phyloP scores from a whole-genome alignment of 2,329 filamentous ascomycete species.

The Apiospora pterosperma region DNA sequence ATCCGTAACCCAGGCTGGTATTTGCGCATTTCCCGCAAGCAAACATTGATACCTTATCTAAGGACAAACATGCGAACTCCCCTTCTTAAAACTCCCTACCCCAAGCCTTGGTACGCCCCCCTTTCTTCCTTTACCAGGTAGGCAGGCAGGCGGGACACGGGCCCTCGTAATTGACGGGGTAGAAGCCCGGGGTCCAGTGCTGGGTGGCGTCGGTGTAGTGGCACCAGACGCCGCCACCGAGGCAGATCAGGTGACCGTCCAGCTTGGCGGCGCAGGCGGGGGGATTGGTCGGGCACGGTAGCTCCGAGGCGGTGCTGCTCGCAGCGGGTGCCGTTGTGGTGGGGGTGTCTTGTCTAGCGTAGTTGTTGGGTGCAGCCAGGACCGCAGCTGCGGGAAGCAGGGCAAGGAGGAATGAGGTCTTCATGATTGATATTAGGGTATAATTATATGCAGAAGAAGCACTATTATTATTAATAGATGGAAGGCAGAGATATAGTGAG shows the following conservation, averaged over 20 bases:
- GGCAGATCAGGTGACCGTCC: slow-evolving; percentile 2
- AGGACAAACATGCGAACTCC: neutral
- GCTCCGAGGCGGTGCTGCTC: neutral
- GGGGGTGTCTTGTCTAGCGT: neutral
- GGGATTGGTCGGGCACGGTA: slow-evolving; percentile 3
- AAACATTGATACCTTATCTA: neutral
- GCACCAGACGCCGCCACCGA: slow-evolving; percentile 4
- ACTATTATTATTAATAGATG: neutral
- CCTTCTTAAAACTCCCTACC: neutral
- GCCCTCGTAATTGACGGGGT: neutral
- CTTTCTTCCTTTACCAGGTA: neutral
- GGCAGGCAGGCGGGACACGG: slow-evolving; percentile 1
- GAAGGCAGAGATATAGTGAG: too few species aligned
- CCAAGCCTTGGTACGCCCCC: too few species aligned
- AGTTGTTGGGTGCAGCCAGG: neutral
- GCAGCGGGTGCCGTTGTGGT: neutral
- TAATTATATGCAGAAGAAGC: too few species aligned
- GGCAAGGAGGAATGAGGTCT: slow-evolving; percentile 1
- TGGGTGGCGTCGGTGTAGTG: neutral
- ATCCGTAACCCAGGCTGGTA: neutral
- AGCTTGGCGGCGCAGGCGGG: neutral
- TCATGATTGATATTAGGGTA: neutral
- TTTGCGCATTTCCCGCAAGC: neutral
- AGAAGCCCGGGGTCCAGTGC: neutral
- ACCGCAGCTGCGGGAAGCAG: neutral